A percentile compares a stretch with the other conserved stretches of the same genome.
phyloP scores from a whole-genome alignment of 192 early-diverging fungal species.

The Backusella liffmaniae region DNA sequence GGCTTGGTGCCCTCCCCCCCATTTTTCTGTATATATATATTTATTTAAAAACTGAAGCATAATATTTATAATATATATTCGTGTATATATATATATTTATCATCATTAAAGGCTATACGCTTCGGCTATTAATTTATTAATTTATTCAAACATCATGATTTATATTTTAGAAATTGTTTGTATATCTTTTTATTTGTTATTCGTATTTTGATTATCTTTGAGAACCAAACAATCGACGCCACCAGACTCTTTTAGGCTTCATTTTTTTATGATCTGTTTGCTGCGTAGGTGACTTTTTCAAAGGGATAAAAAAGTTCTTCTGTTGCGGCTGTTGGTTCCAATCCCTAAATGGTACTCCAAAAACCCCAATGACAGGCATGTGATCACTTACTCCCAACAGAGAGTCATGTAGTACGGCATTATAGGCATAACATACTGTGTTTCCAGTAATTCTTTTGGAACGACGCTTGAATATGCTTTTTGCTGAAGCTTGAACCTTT shows the following conservation, averaged over 20 bases:
- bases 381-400: constrained; percentile 47
- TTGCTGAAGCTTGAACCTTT: background rate
- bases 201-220: background rate
- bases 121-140: background rate
- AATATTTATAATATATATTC: background rate
- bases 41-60: background rate
- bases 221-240: background rate
- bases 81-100: background rate
- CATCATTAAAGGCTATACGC: background rate
- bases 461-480: background rate
- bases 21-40: background rate
- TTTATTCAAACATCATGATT: background rate
- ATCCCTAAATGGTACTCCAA: constrained; percentile 44
- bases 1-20: background rate
- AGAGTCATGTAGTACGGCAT: constrained; percentile 31
- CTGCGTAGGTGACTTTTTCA: background rate
- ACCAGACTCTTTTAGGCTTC: background rate
- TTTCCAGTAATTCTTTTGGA: background rate
- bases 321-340: background rate
- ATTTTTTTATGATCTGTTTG: background rate
- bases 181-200: background rate
- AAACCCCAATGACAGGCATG: constrained; percentile 49
- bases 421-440: constrained; percentile 22
- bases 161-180: background rate
- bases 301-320: background rate